Base-by-base conservation (phyloP, 163 green algal genomes). In the Scenedesmus sp. region DNA sequence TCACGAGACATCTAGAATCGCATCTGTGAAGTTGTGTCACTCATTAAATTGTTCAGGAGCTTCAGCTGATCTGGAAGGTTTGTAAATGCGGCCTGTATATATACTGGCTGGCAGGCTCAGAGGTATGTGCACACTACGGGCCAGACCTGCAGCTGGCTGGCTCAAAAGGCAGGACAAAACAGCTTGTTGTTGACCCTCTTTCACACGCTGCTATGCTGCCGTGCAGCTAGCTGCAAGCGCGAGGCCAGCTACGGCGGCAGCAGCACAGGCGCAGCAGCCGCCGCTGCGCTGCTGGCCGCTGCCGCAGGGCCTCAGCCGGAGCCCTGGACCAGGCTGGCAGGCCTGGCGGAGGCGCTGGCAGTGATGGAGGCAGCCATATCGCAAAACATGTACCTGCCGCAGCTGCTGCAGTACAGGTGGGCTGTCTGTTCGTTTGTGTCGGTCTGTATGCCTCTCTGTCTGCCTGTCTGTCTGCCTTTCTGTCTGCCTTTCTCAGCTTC, bases 341-440 rank as follows among this genome's bases (percentile, higher is more conserved):
- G 94, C 1, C 91, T 98, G 61, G 76, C 92, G 30, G 89, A 95
- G 37, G 93, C 92, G 46, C 92, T 99, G 73, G 73, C 92, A 49
- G 72, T 96, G 24, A 95, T 97, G 91, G 97, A 99, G 79, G 70
- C 90, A 44, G 94, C 94, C 20, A 89, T 98, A 40, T 91, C 94
- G 89, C 96, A 98, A 85, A 97, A 97, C 88, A 91, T 85, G 9
- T 96, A 95, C 93, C 93, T 97, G 81, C 92, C 95, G 12, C 91
- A 96, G 93, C 91, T 98, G 87, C 93, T 98, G 56, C 87, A 95
- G 61, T 98, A 97, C 93, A 93, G 95, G 79, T 95, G 78, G 15
- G 91, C 15, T 81, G 82, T 26, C n/a, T n/a, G n/a, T n/a, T n/a
- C 1, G 13, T 35, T 9, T 24, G 6, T 30, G 12, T 40, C 5